These are phyloP conservation scores for Raffaelea albimanens DNA, from an alignment of 2,329 filamentous ascomycete genomes.

Conservation along the genomic window DNA sequence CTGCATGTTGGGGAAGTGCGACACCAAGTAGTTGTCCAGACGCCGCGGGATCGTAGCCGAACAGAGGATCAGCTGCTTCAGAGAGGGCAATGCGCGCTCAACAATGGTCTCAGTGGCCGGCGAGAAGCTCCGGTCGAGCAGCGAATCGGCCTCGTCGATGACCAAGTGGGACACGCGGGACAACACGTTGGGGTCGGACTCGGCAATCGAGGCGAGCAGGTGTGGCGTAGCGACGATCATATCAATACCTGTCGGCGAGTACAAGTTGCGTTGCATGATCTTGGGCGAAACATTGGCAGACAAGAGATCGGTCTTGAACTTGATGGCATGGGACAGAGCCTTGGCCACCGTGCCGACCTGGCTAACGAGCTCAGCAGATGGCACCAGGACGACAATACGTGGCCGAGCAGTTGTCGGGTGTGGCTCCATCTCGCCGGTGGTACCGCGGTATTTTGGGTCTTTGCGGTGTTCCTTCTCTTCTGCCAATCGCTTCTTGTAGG, in stretches of 20 bases:
- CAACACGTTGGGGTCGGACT: constrained; percentile 83
- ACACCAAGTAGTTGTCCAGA: constrained; percentile 75
- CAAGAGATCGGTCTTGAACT: constrained; percentile 76
- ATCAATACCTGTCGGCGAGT: constrained; percentile 73
- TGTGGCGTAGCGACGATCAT: constrained; percentile 83
- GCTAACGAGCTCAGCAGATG: constrained; percentile 81
- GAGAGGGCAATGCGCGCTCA: constrained; percentile 68
- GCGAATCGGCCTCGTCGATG: constrained; percentile 90
- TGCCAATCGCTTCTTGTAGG: constrained; percentile 45
- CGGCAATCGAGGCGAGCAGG: constrained; percentile 76
- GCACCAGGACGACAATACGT: constrained; percentile 76
- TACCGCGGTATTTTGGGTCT: constrained; percentile 34
- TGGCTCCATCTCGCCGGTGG: constrained; percentile 50
- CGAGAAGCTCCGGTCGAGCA: constrained; percentile 87
- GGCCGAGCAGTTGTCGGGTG: constrained; percentile 71
- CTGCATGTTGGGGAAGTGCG: constrained; percentile 71
- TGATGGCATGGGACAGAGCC: constrained; percentile 70
- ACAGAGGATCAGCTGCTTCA: constrained; percentile 83
- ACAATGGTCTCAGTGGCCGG: constrained; percentile 75
- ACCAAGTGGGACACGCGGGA: constrained; percentile 85
- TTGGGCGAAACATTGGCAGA: constrained; percentile 67
- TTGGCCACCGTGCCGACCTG: constrained; percentile 81
- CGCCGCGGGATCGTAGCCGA: constrained; percentile 91
- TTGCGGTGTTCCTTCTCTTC: constrained; percentile 48
- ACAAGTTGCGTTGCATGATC: constrained; percentile 77